Evolutionary conservation across 2,329 filamentous ascomycete genomes (phyloP).

Genomic region (Nemania serpens): DNA sequence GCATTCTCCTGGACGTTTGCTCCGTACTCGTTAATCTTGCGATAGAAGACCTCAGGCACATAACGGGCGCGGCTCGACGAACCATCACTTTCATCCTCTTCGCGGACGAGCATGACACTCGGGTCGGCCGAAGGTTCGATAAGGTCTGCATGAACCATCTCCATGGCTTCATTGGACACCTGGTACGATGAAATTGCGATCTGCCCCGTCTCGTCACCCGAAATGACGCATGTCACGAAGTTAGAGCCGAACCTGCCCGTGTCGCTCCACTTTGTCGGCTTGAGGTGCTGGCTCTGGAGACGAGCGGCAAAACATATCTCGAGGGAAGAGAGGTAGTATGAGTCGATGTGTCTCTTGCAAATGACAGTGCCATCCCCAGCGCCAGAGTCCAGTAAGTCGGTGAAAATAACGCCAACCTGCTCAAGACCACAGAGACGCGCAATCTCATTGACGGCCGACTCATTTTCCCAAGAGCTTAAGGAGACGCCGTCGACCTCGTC

Average conservation of each 20-base stretch:
- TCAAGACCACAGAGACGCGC: slow-evolving; percentile 84
- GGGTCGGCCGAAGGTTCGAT: slow-evolving; percentile 95
- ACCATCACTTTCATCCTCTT: slow-evolving; percentile 83
- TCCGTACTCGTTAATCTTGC: slow-evolving; percentile 93
- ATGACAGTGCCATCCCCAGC: slow-evolving; percentile 82
- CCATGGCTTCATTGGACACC: slow-evolving; percentile 91
- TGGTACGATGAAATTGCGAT: slow-evolving; percentile 93
- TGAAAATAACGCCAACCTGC: slow-evolving; percentile 91
- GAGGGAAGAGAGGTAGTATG: slow-evolving; percentile 89
- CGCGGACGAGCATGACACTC: slow-evolving; percentile 89
- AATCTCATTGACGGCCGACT: slow-evolving; percentile 78
- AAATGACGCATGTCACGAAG: slow-evolving; percentile 94
- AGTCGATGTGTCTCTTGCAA: slow-evolving; percentile 95
- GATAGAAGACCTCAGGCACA: slow-evolving; percentile 96
- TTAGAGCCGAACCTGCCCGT: slow-evolving; percentile 92
- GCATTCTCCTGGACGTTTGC: slow-evolving; percentile 96
- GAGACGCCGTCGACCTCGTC: slow-evolving; percentile 89
- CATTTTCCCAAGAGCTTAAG: slow-evolving; percentile 81
- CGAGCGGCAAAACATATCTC: slow-evolving; percentile 90
- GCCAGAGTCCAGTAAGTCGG: slow-evolving; percentile 84
- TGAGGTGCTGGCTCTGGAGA: slow-evolving; percentile 85
- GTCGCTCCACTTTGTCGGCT: slow-evolving; percentile 95
- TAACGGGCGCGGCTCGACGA: slow-evolving; percentile 75
- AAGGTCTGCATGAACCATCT: slow-evolving; percentile 95
- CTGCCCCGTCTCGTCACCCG: slow-evolving; percentile 86